Conservation (phyloP, 2,329 filamentous ascomycete genomes). For the Fusarium sp. region DNA sequence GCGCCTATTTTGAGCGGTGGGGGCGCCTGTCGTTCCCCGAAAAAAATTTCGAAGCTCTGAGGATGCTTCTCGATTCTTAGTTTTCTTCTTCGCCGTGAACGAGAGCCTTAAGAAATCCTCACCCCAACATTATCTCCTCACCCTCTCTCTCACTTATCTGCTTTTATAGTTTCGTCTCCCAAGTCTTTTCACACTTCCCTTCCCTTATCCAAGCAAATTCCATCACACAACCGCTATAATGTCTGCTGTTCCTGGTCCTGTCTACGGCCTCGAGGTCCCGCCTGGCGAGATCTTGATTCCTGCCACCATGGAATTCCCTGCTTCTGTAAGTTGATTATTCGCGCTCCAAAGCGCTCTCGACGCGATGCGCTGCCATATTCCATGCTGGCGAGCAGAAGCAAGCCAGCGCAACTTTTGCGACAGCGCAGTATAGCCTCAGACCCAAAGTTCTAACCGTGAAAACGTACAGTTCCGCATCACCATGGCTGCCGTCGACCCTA, state of each 20-base stretch:
- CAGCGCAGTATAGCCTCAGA: neutral
- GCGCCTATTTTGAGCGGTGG: conserved; percentile 32
- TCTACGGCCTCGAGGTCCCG: conserved; percentile 94
- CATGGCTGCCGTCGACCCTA: conserved; percentile 98
- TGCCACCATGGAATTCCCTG: conserved; percentile 83
- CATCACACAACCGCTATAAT: conserved; percentile 57
- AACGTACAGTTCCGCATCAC: conserved; percentile 88
- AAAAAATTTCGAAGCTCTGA: conserved; percentile 56
- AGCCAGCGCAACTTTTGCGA: conserved; percentile 32
- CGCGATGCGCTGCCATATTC: neutral
- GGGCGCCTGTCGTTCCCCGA: conserved; percentile 38
- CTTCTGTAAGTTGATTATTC: conserved; percentile 76
- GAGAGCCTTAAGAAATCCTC: conserved; percentile 35
- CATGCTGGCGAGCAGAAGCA: neutral
- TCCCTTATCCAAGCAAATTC: conserved; percentile 4
- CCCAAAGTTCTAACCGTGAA: conserved; percentile 35
- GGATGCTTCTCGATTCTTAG: conserved; percentile 40
- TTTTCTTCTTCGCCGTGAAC: conserved; percentile 45
- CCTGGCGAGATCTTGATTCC: conserved; percentile 86
- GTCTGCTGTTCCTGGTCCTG: conserved; percentile 77
- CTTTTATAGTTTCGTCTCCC: conserved; percentile 20
- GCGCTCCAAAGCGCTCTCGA: neutral
- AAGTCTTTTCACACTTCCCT: conserved; percentile 9
- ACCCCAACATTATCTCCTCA: conserved; percentile 37
- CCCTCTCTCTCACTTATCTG: conserved; percentile 24